Base-by-base conservation (phyloP, 306 rosid genomes). In the Ormosia semicastrata region DNA sequence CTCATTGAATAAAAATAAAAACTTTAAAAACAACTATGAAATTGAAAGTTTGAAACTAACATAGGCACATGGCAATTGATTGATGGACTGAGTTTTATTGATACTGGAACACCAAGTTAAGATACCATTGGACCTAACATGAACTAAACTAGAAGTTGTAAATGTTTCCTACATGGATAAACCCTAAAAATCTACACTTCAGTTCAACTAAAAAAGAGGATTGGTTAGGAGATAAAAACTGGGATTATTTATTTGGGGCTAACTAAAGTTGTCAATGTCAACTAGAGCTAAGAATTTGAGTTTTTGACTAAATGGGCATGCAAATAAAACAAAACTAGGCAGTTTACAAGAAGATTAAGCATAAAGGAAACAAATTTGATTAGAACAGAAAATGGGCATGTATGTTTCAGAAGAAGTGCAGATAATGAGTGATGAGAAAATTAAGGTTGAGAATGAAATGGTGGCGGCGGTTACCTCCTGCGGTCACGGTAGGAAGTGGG, bases 401-500 rank as follows among this genome's bases (percentile, higher is more conserved):
- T 59, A 10, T 46, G 33, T 39, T 76, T 41, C n/a, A 1, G 52
- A 18, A 17, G 5, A 64, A 52, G 29, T 58, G 49, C 3, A 44
- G 9, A 8, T 36, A 46, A 17, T 8, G 30, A 11, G 43, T 14
- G 1, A 58, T 43, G 53, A 32, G 32, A n/a, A 14, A 14, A 29
- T 12, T 2, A 41, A 30, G 32, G 14, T 14, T 30, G 4, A 58
- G 39, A 41, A 41, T 40, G 13, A 24, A 36, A n/a, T 6, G 57
- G 13, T 13, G 53, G n/a, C 33, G 15, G 29, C 15, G 39, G 14
- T 73, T 90, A 95, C 99, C 94, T 93, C 83, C 90, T 86, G 8
- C 99, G 97, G 80, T 93, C 97, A 54, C 98, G 97, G 79, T 93
- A 95, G 40, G 99, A 92, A 60, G 91, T 47, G 54, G 99, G 97